Conservation (phyloP, 495 filamentous ascomycete genomes). For the Neohortaea acidophila region DNA sequence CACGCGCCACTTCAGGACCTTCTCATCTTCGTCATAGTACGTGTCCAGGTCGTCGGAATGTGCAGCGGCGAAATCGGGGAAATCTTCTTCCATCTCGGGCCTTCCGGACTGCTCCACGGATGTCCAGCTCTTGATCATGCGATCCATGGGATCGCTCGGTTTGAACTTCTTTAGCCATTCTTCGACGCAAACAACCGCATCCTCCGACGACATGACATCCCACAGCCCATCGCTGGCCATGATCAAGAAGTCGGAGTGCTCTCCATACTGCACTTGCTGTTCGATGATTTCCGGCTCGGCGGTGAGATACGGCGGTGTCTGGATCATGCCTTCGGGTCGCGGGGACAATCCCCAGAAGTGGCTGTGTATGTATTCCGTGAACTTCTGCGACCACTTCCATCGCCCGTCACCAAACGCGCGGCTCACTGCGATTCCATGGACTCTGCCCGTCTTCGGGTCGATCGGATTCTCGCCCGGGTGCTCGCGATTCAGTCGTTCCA, state of each 20-base stretch:
- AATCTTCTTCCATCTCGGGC: background rate
- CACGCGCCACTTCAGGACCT: conserved; percentile 19
- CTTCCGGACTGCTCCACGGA: background rate
- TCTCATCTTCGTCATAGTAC: conserved; percentile 15
- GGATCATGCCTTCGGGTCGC: conserved; percentile 28
- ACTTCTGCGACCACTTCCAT: conserved; percentile 44
- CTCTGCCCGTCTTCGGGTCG: conserved; percentile 33
- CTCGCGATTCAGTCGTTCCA: conserved; percentile 33
- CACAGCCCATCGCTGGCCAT: conserved; percentile 52
- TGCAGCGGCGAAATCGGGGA: background rate
- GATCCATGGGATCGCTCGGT: conserved; percentile 1
- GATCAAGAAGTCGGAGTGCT: conserved; percentile 40
- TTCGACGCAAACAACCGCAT: conserved; percentile 44
- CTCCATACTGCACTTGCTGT: conserved; percentile 32
- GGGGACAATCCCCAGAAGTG: conserved; percentile 36
- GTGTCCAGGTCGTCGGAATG: conserved; percentile 4
- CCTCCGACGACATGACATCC: conserved; percentile 42
- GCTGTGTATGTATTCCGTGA: conserved; percentile 29
- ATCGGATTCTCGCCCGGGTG: conserved; percentile 46
- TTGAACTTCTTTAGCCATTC: conserved; percentile 35
- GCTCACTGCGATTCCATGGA: conserved; percentile 41
- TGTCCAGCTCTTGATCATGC: background rate
- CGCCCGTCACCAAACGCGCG: conserved; percentile 49
- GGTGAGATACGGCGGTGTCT: conserved; percentile 47
- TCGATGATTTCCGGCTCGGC: conserved; percentile 48